Conservation (phyloP, 2,329 filamentous ascomycete species). For the Trichoderma gracile region DNA sequence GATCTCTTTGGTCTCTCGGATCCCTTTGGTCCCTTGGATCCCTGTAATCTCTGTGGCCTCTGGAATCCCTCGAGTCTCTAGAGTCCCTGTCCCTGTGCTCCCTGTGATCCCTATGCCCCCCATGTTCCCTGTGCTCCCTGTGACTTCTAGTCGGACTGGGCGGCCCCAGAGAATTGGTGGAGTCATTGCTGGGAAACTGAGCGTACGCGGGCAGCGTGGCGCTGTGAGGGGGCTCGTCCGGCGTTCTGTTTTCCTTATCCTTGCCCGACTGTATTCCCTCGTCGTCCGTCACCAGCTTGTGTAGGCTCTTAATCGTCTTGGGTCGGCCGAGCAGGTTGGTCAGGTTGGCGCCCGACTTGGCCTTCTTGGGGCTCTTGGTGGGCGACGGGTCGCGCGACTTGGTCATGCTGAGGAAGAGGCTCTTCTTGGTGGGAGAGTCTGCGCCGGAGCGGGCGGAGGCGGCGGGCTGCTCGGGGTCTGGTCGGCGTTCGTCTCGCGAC, state of each 20-base stretch:
- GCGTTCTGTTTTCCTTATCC: slow-evolving; percentile 82
- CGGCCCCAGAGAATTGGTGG: slow-evolving; percentile 26
- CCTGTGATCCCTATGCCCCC: too few relatives aligned
- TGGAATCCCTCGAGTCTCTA: slow-evolving; percentile 4
- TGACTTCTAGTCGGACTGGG: slow-evolving; percentile 23
- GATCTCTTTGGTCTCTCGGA: too few relatives aligned
- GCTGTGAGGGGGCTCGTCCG: slow-evolving; percentile 39
- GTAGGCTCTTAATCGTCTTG: slow-evolving; percentile 70
- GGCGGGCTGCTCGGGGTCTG: slow-evolving; percentile 31
- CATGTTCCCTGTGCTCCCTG: background rate
- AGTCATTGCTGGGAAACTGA: slow-evolving; percentile 57
- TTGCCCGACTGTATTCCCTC: slow-evolving; percentile 54
- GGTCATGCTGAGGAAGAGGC: slow-evolving; percentile 31
- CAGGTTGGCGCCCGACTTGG: slow-evolving; percentile 78
- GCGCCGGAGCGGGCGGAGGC: slow-evolving; percentile 35
- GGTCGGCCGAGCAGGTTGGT: slow-evolving; percentile 71
- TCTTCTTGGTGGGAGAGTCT: slow-evolving; percentile 47
- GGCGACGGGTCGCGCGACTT: slow-evolving; percentile 52
- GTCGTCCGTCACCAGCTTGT: slow-evolving; percentile 51
- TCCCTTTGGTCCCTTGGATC: too few relatives aligned
- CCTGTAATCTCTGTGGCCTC: too few relatives aligned
- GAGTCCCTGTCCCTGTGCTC: background rate
- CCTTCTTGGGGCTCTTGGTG: slow-evolving; percentile 69
- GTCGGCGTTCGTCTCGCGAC: slow-evolving; percentile 37
- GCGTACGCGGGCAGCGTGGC: slow-evolving; percentile 73